These are phyloP conservation scores for Tulasnella calospora DNA, from an alignment of 768 basidiomycete species.

Conservation along the genomic window DNA sequence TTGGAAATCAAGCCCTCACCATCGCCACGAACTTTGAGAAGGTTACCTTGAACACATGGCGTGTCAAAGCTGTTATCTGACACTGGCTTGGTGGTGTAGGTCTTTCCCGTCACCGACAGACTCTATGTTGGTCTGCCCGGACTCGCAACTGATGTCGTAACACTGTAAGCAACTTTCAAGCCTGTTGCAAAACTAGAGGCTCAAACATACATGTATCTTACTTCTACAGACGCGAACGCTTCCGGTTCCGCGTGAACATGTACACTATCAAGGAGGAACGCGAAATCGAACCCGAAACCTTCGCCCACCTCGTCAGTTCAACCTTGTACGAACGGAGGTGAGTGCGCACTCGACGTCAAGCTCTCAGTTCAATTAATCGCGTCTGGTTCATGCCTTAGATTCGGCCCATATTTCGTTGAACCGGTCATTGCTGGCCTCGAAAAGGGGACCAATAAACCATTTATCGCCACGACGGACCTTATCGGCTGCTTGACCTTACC, in stretches of 20 bases:
- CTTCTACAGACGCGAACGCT: constrained; percentile 66
- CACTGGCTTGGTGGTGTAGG: constrained; percentile 44
- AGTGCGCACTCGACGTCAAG: constrained; percentile 21
- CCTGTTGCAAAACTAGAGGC: not conserved
- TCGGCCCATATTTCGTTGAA: constrained; percentile 94
- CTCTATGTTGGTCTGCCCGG: constrained; percentile 90
- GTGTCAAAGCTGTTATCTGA: constrained; percentile 12
- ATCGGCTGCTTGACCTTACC: constrained; percentile 92
- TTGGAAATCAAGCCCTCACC: constrained; percentile 82
- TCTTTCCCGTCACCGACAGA: constrained; percentile 90
- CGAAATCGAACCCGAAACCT: constrained; percentile 92
- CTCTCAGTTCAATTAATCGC: constrained; percentile 4
- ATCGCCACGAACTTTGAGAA: constrained; percentile 92
- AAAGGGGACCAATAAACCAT: constrained; percentile 59
- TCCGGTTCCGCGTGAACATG: constrained; percentile 96
- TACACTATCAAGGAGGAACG: constrained; percentile 99
- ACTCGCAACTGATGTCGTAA: constrained; percentile 87
- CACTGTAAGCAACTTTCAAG: constrained; percentile 55
- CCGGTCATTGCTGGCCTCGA: constrained; percentile 88
- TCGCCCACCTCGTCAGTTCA: constrained; percentile 90
- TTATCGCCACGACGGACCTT: constrained; percentile 91
- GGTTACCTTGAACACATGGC: constrained; percentile 44
- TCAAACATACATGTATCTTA: not conserved
- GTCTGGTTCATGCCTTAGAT: constrained; percentile 39
- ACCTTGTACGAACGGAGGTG: constrained; percentile 88